Conservation (phyloP, 148 eudicot genomes). For the Tetragonia tetragonoides region DNA sequence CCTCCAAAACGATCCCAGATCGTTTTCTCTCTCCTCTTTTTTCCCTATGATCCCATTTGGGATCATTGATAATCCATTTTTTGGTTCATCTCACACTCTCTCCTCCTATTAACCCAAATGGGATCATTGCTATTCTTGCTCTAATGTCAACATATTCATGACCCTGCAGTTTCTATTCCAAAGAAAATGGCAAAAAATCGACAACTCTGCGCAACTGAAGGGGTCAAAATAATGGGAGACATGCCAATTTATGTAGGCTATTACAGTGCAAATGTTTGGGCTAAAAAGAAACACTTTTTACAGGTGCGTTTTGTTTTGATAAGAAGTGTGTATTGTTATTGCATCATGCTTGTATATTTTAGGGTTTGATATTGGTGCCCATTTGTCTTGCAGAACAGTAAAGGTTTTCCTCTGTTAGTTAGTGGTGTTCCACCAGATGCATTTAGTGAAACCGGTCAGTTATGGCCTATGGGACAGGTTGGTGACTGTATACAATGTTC, state of each 20-base stretch:
- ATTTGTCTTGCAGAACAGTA: slow-evolving; percentile 58
- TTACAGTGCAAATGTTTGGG: slow-evolving; percentile 99
- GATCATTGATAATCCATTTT: no score
- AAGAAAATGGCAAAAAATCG: slow-evolving; percentile 91
- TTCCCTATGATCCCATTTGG: no score
- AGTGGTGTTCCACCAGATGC: no score
- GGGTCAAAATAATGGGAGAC: slow-evolving; percentile 97
- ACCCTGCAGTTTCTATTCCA: slow-evolving; percentile 92
- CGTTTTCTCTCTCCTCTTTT: no score
- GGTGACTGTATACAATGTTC: no score
- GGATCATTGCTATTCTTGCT: no score
- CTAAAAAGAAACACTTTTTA: slow-evolving; percentile 75
- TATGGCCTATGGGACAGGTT: no score
- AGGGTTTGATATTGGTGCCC: slow-evolving; percentile 13
- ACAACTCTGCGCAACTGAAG: slow-evolving; percentile 60
- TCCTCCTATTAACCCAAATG: no score
- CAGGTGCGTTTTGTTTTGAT: slow-evolving; percentile 47
- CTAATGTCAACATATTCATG: slow-evolving; percentile 66
- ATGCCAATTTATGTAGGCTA: slow-evolving; percentile 99
- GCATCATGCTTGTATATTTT: not conserved
- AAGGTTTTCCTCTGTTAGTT: slow-evolving; percentile 81
- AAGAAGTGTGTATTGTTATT: not conserved
- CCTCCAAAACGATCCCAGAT: no score
- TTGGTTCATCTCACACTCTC: no score
- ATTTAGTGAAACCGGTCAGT: no score